Evolutionary conservation across 2,329 filamentous ascomycete genomes (phyloP).

Genomic region (Phyllosticta citrichinensis): DNA sequence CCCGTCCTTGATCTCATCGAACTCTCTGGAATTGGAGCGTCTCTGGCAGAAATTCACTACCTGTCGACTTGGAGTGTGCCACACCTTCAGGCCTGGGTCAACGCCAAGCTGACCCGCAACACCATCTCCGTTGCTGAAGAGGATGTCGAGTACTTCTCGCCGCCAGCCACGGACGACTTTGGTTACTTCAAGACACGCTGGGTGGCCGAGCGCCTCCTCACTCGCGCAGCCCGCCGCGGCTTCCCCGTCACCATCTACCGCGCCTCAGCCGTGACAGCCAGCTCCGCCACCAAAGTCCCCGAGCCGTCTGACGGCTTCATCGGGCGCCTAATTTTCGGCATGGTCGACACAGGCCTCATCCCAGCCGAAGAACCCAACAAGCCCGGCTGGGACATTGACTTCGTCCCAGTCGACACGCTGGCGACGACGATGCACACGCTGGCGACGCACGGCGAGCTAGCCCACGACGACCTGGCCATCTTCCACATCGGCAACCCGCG

Average conservation of each 20-base stretch:
- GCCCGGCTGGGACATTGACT: background rate
- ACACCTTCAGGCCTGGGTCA: constrained; percentile 3
- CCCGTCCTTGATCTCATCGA: background rate
- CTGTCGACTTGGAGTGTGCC: constrained; percentile 6
- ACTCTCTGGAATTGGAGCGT: background rate
- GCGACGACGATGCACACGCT: background rate
- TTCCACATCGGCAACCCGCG: background rate
- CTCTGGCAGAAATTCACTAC: background rate
- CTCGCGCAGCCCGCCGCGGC: background rate
- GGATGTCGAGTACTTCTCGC: background rate
- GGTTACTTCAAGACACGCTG: constrained; percentile 7
- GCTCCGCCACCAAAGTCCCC: background rate
- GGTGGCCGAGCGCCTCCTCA: constrained; percentile 1
- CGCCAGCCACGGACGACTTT: background rate
- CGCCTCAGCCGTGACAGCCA: background rate
- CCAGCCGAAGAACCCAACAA: background rate
- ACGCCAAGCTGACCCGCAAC: background rate
- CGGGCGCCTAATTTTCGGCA: background rate
- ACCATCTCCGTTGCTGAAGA: background rate
- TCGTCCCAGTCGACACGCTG: background rate
- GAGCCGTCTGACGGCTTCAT: background rate
- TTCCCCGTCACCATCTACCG: constrained; percentile 1
- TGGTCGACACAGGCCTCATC: background rate
- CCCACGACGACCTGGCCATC: background rate
- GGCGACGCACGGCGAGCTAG: background rate